phyloP scores from a whole-genome alignment of 306 rosid species.

The Crotalaria pallida region DNA sequence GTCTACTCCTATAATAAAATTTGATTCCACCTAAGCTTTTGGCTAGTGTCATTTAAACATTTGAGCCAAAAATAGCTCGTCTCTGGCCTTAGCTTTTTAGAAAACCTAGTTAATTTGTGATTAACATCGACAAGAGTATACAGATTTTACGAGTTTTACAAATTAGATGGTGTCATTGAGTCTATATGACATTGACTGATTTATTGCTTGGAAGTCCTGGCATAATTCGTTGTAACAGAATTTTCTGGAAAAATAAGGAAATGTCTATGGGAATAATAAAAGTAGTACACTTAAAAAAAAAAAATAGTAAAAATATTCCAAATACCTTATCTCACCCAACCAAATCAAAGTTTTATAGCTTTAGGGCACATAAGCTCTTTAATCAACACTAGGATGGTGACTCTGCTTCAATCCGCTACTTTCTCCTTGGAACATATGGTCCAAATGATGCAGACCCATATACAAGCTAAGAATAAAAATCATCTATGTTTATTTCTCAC shows the following conservation, averaged over 20 bases:
- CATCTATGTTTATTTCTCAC: too few species aligned
- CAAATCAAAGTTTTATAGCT: constrained; percentile 16
- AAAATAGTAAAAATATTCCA: neutral
- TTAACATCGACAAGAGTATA: too few species aligned
- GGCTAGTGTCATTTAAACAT: neutral
- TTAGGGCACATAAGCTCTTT: constrained; percentile 33
- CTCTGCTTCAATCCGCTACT: constrained; percentile 22
- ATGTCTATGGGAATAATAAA: neutral
- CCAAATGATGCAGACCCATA: constrained; percentile 22
- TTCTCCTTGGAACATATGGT: constrained; percentile 31
- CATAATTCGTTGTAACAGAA: neutral
- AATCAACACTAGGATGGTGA: constrained; percentile 20
- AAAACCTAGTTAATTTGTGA: too few species aligned
- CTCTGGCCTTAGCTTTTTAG: too few species aligned
- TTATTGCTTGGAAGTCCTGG: neutral
- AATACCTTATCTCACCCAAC: neutral
- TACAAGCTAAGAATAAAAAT: too few species aligned
- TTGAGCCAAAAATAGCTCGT: neutral
- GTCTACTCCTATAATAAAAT: too few species aligned
- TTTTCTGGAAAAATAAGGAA: neutral
- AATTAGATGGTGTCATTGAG: too few species aligned
- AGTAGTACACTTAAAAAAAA: too few species aligned
- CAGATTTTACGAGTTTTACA: neutral
- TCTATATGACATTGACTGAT: neutral
- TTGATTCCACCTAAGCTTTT: neutral